Base-by-base conservation (phyloP, 2,329 filamentous ascomycete genomes). In the Lomentospora prolificans region DNA sequence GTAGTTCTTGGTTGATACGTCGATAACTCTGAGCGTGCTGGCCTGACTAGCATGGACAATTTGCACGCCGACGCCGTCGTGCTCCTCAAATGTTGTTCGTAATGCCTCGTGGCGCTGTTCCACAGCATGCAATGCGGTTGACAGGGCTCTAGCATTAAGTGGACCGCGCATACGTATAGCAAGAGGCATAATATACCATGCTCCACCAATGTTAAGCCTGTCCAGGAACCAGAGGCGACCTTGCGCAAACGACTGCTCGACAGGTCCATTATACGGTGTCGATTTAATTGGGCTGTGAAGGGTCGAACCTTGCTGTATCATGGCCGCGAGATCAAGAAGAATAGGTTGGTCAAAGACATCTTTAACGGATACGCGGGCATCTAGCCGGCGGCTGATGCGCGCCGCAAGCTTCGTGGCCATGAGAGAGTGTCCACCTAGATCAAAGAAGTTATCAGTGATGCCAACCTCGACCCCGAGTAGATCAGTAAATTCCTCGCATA, bases 181-280 rank as follows among this genome's bases (percentile, higher is more conserved):
- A 24, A 51, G 55, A 9, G 59, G 59, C 50, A 62, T 61, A 19
- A 59, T 51, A 28, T 61, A 63, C 61, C 61, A 62, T 3, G 57
- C 50, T 1, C 51, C 22, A n/a, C 57, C 61, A 1, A 54, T 52
- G 28, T 62, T 51, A 25, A 63, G 59, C 31, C 60, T 58, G 3
- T 63, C 61, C 17, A 63, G 53, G 39, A 63, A 63, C 61, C 61
- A 63, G 1, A 63, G 54, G 10, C 61, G 58, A 9, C 59, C 59
- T 50, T 63, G 61, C 7, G 60, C 60, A 57, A 59, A 63, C 1
- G 61, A 63, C 31, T 61, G 61, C 41, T 61, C 56, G 6, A 62
- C 59, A 4, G 61, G 60, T 6, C 61, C 60, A 8, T 44, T 17
- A 19, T 44, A n/a, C 17, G 7, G 12, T 14, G 12, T 44, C 3